These are phyloP conservation scores for Cystofilobasidium ferigula DNA, from an alignment of 768 basidiomycete species.

Conservation along the genomic window DNA sequence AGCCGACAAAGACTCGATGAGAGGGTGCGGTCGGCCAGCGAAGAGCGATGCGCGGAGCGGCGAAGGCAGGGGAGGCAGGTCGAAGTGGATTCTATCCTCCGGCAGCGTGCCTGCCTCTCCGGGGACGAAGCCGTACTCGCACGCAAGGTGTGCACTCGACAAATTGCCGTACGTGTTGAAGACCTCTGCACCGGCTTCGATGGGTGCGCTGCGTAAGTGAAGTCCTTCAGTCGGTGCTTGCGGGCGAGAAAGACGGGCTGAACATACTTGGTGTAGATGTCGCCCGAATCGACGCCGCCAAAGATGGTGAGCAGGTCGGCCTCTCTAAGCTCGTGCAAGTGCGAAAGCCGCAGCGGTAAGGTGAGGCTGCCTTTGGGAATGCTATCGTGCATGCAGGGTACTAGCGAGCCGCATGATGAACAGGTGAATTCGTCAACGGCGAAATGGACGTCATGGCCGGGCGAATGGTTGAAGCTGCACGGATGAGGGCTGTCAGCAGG, in stretches of 20 bases:
- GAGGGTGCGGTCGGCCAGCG: not conserved
- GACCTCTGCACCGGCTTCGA: constrained; percentile 49
- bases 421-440: constrained; percentile 69
- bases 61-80: not conserved
- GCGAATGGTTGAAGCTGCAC: constrained; percentile 59
- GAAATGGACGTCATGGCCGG: constrained; percentile 56
- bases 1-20: not conserved
- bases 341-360: not conserved
- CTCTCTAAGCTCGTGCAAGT: constrained; percentile 14
- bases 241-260: not conserved
- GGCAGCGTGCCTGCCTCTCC: constrained; percentile 19
- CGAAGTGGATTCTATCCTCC: constrained; percentile 13
- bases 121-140: constrained; percentile 24
- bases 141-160: constrained; percentile 3
- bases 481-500: not conserved
- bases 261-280: constrained; percentile 53
- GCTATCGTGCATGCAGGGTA: constrained; percentile 57
- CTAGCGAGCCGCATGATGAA: constrained; percentile 55
- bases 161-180: constrained; percentile 57
- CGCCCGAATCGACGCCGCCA: constrained; percentile 39
- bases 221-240: not conserved
- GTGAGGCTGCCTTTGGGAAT: not conserved
- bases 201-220: constrained; percentile 32
- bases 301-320: constrained; percentile 6
- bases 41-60: not conserved